Evolutionary conservation across 129 eudicot species (phyloP), one percentile per base, ranked within the genome.

Genomic region (Ambrosia artemisiifolia): DNA sequence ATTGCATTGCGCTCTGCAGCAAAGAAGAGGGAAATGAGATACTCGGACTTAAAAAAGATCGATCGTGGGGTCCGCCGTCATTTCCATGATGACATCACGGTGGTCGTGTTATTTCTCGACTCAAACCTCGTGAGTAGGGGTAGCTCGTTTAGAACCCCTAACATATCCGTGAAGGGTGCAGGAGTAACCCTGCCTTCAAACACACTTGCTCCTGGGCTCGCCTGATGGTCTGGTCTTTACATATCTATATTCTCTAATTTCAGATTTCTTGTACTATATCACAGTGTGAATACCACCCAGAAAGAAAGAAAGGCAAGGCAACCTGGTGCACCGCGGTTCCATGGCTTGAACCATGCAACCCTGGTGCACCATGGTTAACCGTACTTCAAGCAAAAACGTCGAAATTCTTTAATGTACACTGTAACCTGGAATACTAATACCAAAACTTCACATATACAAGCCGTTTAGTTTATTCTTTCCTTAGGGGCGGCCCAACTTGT

Each of bases 31-130:
- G 97, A 91, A 53, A 91, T 91, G 97, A 91, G 97, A 74, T 91
- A 91, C 83, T 91, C 97, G 0, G 97, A 88, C 76, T 79, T 91
- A 74, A 88, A 86, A 80, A 88, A 91, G 74, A 91, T 91, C 43
- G 97, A 91, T 51, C 88, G 97, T 50, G 97, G 97, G 62, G 97
- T 91, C 24, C 95, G 97, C 0, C 90, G 97, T 13, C 97, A 91
- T 79, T 91, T 91, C 85, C 97, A 91, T 34, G 97, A 91, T 65
- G 97, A 91, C 85, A 88, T 91, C 78, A 86, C 92, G 1, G 91
- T 91, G 16, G 78, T 86, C 8, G 93, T 91, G 36, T 83, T 91
- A 50, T 91, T 86, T 67, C 91, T 91, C 1, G 93, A 91, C 82
- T 84, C 91, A 0, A 83, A 86, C 69, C 96, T 91, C 5, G 78